Conservation (phyloP, 345 rosid genomes). For the Arabis alpina region DNA sequence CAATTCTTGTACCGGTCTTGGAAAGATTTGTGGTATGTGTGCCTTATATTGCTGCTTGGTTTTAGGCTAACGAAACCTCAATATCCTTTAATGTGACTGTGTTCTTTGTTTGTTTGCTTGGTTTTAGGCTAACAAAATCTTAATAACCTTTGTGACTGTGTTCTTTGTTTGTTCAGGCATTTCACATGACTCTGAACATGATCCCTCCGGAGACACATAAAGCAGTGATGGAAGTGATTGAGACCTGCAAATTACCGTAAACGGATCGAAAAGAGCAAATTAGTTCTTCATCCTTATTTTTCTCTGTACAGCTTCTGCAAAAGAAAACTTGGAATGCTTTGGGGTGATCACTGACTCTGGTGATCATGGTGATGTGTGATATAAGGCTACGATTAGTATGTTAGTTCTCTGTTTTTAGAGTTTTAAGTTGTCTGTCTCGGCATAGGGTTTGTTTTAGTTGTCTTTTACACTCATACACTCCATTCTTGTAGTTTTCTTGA, state of each 20-base stretch:
- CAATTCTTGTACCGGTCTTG: constrained; percentile 83
- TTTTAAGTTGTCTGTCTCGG: constrained; percentile 31
- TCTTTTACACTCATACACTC: constrained; percentile 19
- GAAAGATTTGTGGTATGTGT: constrained; percentile 98
- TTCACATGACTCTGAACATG: constrained; percentile 89
- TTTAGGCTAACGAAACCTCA: constrained; percentile 14
- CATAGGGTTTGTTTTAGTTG: constrained; percentile 32
- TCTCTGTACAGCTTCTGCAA: constrained; percentile 58
- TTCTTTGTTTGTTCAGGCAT: constrained; percentile 57
- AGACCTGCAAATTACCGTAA: constrained; percentile 74
- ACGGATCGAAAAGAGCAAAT: constrained; percentile 28
- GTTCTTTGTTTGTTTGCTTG: constrained; percentile 12
- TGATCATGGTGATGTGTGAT: constrained; percentile 41
- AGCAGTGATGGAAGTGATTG: constrained; percentile 90
- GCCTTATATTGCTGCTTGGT: constrained; percentile 22
- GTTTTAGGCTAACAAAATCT: constrained; percentile 13
- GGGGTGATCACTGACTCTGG: constrained; percentile 27
- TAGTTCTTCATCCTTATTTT: constrained; percentile 31
- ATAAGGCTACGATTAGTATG: constrained; percentile 30
- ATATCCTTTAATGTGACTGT: constrained; percentile 11
- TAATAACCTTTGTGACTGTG: constrained; percentile 19
- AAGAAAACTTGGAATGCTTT: constrained; percentile 32
- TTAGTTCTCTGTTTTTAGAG: constrained; percentile 33
- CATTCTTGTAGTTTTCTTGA: constrained; percentile 40
- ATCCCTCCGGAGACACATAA: constrained; percentile 92